phyloP scores from a whole-genome alignment of 73 alveolate genomes.

The Durusdinium trenchii region DNA sequence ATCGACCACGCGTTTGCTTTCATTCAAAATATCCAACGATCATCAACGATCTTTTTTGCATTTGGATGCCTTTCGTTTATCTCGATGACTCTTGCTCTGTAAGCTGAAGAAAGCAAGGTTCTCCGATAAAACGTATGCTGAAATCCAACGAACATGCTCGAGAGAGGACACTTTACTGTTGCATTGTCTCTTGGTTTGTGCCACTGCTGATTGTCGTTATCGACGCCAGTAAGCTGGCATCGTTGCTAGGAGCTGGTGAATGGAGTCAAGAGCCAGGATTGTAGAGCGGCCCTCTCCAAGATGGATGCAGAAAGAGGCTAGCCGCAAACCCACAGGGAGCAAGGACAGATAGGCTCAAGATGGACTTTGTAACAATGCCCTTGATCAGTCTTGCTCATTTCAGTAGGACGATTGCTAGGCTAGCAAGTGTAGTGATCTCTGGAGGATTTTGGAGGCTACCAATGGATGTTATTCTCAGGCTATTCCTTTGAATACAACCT shows the following conservation, averaged over 20 bases:
- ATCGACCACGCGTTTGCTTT: not conserved
- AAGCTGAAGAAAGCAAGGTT: conserved; percentile 4
- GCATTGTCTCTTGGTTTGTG: too few species aligned
- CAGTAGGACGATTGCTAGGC: not conserved
- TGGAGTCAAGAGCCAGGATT: conserved; percentile 24
- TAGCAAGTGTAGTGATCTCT: too few species aligned
- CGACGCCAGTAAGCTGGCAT: not conserved
- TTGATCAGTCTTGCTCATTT: not conserved
- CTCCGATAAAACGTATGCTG: conserved; percentile 81
- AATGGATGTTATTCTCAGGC: not conserved
- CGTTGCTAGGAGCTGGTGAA: conserved; percentile 20
- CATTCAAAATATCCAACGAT: not conserved
- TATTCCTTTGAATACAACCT: conserved; percentile 90
- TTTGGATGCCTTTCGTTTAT: not conserved
- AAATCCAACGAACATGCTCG: conserved; percentile 30
- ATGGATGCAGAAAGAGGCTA: conserved; percentile 71
- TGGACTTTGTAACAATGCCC: not conserved
- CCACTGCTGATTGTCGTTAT: too few species aligned
- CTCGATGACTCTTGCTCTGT: not conserved
- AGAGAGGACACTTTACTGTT: not conserved
- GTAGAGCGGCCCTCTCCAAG: conserved; percentile 45
- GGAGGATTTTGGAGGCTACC: not conserved
- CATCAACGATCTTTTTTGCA: not conserved
- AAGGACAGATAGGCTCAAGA: not conserved
- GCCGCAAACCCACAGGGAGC: not conserved